A percentile compares a stretch with the other conserved stretches of the same genome.
These are phyloP conservation scores for Auricularia cornea DNA, from an alignment of 768 basidiomycete species.

Conservation along the genomic window DNA sequence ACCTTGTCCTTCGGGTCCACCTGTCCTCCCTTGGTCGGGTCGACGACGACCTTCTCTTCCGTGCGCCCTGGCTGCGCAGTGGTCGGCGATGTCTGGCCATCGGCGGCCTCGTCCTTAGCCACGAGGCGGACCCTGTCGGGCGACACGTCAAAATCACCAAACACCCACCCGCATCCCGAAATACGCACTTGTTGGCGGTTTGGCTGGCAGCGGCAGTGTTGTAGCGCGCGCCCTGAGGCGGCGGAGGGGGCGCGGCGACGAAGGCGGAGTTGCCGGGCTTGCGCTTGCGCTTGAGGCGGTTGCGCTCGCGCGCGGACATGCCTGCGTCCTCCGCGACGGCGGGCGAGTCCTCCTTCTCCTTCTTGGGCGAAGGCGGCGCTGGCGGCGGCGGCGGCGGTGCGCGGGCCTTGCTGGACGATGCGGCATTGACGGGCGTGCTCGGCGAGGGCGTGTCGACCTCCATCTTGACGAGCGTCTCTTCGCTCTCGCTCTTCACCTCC, in stretches of 20 bases:
- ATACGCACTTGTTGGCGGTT: background rate
- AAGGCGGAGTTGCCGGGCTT: constrained; percentile 80
- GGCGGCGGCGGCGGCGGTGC: constrained; percentile 37
- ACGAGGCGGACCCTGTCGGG: constrained; percentile 59
- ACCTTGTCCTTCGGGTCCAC: constrained; percentile 37
- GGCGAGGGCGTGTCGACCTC: constrained; percentile 32
- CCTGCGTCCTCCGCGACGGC: constrained; percentile 19
- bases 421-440: constrained; percentile 33
- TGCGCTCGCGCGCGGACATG: constrained; percentile 86
- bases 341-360: constrained; percentile 32
- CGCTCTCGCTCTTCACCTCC: constrained; percentile 3
- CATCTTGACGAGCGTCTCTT: constrained; percentile 19
- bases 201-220: background rate
- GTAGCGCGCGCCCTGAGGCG: constrained; percentile 1
- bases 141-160: background rate
- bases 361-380: constrained; percentile 11
- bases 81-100: constrained; percentile 43
- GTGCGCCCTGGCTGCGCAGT: constrained; percentile 26
- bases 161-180: background rate
- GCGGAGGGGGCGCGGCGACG: constrained; percentile 35
- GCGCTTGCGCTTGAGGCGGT: constrained; percentile 90
- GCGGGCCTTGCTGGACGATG: constrained; percentile 33
- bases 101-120: constrained; percentile 47
- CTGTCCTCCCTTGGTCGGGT: constrained; percentile 79
- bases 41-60: constrained; percentile 62